Percentiles rank a stretch among this genome's conserved stretches.
phyloP scores from a whole-genome alignment of 1,284 basidiomycete genomes.

The Porphyrellus sp. region DNA sequence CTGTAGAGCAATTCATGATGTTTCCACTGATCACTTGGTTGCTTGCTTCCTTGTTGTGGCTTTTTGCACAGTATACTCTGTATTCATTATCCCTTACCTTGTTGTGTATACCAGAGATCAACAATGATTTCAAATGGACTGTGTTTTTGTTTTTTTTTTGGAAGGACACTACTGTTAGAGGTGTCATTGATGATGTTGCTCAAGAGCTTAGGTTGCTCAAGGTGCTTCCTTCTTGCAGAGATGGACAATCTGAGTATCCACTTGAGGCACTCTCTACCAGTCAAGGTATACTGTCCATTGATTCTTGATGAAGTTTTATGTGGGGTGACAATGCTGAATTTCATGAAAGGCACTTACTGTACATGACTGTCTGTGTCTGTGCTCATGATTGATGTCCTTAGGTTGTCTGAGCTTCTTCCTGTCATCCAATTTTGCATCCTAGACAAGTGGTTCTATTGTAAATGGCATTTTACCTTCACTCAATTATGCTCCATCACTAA shows the following conservation, averaged over 20 bases:
- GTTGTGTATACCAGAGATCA: constrained; percentile 72
- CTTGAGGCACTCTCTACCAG: constrained; percentile 42
- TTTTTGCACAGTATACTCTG: constrained; percentile 67
- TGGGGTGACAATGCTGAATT: not conserved
- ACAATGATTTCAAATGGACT: constrained; percentile 67
- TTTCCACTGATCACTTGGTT: constrained; percentile 71
- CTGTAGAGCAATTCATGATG: constrained; percentile 61
- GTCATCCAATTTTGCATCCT: constrained; percentile 64
- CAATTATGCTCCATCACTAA: constrained; percentile 50
- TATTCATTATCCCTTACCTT: constrained; percentile 59
- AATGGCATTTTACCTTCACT: constrained; percentile 49
- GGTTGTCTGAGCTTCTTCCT: constrained; percentile 28
- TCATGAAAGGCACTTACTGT: constrained; percentile 12
- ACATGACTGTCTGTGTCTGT: constrained; percentile 12
- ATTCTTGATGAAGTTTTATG: not conserved
- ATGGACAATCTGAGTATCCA: constrained; percentile 56
- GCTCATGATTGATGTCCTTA: constrained; percentile 37
- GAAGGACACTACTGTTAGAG: constrained; percentile 47
- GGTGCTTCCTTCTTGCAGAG: constrained; percentile 58
- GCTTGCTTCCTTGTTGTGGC: constrained; percentile 62
- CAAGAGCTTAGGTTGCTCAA: constrained; percentile 71
- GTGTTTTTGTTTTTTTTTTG: constrained; percentile 67
- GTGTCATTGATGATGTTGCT: constrained; percentile 52
- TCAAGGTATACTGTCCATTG: constrained; percentile 12
- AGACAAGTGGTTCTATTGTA: constrained; percentile 75